These are phyloP conservation scores for Coemansia sp. DNA, from an alignment of 192 early-diverging fungal genomes.

Conservation along the genomic window DNA sequence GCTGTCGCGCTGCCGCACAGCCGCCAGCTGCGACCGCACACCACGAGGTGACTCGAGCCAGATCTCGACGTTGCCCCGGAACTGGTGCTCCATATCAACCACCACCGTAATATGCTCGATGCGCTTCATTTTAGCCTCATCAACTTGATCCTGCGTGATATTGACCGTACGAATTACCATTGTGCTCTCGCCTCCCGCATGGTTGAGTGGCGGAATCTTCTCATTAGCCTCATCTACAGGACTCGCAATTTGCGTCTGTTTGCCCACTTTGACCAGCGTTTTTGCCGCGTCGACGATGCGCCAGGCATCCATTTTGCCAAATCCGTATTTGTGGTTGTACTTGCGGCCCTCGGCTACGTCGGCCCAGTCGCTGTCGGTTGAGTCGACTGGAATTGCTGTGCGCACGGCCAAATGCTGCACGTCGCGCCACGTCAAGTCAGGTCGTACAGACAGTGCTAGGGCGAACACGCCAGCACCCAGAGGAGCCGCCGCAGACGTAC, in stretches of 20 bases:
- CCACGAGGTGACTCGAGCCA: constrained; percentile 72
- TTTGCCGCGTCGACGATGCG: constrained; percentile 77
- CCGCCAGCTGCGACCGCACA: constrained; percentile 67
- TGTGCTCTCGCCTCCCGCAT: constrained; percentile 32
- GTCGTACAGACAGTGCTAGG: constrained; percentile 76
- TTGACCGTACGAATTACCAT: constrained; percentile 36
- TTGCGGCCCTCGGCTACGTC: constrained; percentile 64
- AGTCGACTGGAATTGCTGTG: constrained; percentile 71
- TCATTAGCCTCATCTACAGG: constrained; percentile 38
- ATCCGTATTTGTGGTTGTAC: constrained; percentile 94
- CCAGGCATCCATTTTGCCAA: constrained; percentile 86
- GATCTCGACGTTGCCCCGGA: constrained; percentile 86
- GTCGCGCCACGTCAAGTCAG: constrained; percentile 96
- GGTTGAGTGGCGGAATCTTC: constrained; percentile 56
- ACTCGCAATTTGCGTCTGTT: constrained; percentile 62
- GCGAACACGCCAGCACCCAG: constrained; percentile 88
- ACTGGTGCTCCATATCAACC: constrained; percentile 75
- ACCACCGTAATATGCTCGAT: constrained; percentile 90
- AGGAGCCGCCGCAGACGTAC: constrained; percentile 95
- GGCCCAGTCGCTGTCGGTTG: constrained; percentile 73
- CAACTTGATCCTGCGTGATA: constrained; percentile 56
- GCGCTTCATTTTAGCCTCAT: constrained; percentile 47
- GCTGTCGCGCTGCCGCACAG: constrained; percentile 63
- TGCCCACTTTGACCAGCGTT: constrained; percentile 61
- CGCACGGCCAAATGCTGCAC: constrained; percentile 83